Conservation (phyloP, 1,139 yeast species). For the Taphrina communis region DNA sequence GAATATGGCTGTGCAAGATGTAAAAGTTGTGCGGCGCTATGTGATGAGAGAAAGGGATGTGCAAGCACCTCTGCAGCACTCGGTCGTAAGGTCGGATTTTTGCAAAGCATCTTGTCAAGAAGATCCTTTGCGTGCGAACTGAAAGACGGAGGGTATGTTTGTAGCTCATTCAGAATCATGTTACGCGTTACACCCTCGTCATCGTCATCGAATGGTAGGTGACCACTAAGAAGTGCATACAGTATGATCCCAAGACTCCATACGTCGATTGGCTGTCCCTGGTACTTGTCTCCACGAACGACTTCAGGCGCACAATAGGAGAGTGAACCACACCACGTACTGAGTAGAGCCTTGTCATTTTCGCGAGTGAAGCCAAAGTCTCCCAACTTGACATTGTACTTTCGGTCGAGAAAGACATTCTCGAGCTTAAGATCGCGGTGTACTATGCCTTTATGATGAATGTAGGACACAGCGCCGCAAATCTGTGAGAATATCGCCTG, state of each 20-base stretch:
- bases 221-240: slow-evolving; percentile 85
- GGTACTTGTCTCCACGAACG: slow-evolving; percentile 68
- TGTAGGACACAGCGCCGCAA: slow-evolving; percentile 79
- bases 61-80: slow-evolving; percentile 64
- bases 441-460: slow-evolving; percentile 80
- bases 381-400: slow-evolving; percentile 72
- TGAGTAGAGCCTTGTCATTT: slow-evolving; percentile 63
- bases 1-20: slow-evolving; percentile 55
- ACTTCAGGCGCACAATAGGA: slow-evolving; percentile 98
- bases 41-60: slow-evolving; percentile 65
- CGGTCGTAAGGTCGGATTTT: slow-evolving; percentile 72
- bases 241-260: slow-evolving; percentile 95
- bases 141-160: slow-evolving; percentile 58
- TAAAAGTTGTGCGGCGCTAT: slow-evolving; percentile 57
- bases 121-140: slow-evolving; percentile 56
- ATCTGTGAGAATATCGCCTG: slow-evolving; percentile 74
- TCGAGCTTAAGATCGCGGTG: slow-evolving; percentile 91
- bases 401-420: slow-evolving; percentile 76
- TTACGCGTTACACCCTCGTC: slow-evolving; percentile 67
- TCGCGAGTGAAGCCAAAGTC: slow-evolving; percentile 96
- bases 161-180: slow-evolving; percentile 70
- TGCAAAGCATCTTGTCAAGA: slow-evolving; percentile 63
- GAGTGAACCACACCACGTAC: slow-evolving; percentile 91
- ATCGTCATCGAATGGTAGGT: slow-evolving; percentile 88
- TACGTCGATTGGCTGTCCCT: slow-evolving; percentile 76